Percentiles rank a stretch among this genome's conserved stretches.
These are phyloP conservation scores for Volvariella volvacea DNA, from an alignment of 1,284 basidiomycete species.

Conservation along the genomic window DNA sequence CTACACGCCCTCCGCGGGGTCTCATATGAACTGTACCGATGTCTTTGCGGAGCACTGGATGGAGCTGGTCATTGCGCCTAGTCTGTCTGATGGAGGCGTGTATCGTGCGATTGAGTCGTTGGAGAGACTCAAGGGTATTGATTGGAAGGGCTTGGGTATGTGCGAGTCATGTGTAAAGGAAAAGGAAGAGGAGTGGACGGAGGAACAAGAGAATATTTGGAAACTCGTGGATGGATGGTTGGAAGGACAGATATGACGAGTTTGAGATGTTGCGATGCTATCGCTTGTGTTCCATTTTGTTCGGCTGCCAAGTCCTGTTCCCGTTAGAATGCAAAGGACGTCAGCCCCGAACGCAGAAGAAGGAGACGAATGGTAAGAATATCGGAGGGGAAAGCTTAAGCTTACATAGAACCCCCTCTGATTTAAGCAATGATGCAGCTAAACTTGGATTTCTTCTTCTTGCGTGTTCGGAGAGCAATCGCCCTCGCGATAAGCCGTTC, in stretches of 20 bases:
- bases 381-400: too few species aligned
- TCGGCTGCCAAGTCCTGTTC: too few species aligned
- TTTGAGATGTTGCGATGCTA: too few species aligned
- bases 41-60: slow-evolving; percentile 66
- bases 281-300: too few species aligned
- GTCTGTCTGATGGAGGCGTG: slow-evolving; percentile 48
- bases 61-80: slow-evolving; percentile 54
- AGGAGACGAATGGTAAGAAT: too few species aligned
- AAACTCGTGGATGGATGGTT: slow-evolving; percentile 54
- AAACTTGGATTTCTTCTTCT: too few species aligned
- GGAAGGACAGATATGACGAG: slow-evolving; percentile 5
- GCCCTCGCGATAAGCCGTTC: too few species aligned
- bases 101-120: slow-evolving; percentile 65
- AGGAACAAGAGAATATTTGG: slow-evolving; percentile 56
- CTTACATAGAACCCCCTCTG: too few species aligned
- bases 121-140: slow-evolving; percentile 44
- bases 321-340: too few species aligned
- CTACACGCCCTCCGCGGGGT: slow-evolving; percentile 60
- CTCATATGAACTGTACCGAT: slow-evolving; percentile 68
- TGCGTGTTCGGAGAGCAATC: too few species aligned
- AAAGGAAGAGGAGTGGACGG: slow-evolving; percentile 60
- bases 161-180: slow-evolving; percentile 51
- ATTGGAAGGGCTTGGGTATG: slow-evolving; percentile 52
- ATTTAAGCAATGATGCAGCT: too few species aligned
- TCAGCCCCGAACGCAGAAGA: too few species aligned